A percentile compares a stretch with the other conserved stretches of the same genome.
Evolutionary conservation across 176 grass and related monocot genomes (phyloP).

Genomic region (Cenchrus americanus): DNA sequence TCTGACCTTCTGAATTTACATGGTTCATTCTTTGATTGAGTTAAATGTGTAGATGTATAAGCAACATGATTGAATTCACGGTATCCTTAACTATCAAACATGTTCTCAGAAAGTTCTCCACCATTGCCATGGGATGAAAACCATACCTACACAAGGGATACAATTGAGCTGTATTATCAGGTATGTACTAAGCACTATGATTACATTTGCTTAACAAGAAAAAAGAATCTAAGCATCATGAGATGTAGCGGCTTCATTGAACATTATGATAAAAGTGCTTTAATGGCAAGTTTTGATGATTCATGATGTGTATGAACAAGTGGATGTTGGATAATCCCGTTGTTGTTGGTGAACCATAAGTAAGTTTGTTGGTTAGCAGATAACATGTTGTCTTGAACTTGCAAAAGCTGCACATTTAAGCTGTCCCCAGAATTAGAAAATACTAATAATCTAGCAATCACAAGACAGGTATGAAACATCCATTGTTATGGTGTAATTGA

Average conservation of each 20-base stretch:
- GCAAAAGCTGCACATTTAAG: background rate
- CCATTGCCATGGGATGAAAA: slow-evolving; percentile 82
- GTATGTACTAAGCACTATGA: slow-evolving; percentile 37
- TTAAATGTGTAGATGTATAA: background rate
- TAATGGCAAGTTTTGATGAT: background rate
- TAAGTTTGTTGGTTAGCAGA: background rate
- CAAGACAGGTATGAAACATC: background rate
- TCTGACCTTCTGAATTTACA: slow-evolving; percentile 58
- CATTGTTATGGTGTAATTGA: slow-evolving; percentile 7
- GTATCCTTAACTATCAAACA: slow-evolving; percentile 72
- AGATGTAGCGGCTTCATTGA: background rate
- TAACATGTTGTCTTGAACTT: slow-evolving; percentile 4
- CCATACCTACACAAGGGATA: slow-evolving; percentile 75
- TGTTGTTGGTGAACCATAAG: background rate
- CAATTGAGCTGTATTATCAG: slow-evolving; percentile 91
- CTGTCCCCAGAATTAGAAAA: background rate
- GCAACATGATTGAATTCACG: background rate
- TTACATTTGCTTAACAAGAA: background rate
- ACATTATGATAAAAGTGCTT: background rate
- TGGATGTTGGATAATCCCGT: background rate
- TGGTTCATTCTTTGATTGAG: background rate
- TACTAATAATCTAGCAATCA: background rate
- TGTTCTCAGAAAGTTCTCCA: slow-evolving; percentile 79
- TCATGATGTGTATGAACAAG: background rate
- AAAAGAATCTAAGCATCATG: background rate